Evolutionary conservation across 768 basidiomycete species (phyloP), one percentile per base, ranked within the genome.

Genomic region (Rhodotorula sphaerocarpa): DNA sequence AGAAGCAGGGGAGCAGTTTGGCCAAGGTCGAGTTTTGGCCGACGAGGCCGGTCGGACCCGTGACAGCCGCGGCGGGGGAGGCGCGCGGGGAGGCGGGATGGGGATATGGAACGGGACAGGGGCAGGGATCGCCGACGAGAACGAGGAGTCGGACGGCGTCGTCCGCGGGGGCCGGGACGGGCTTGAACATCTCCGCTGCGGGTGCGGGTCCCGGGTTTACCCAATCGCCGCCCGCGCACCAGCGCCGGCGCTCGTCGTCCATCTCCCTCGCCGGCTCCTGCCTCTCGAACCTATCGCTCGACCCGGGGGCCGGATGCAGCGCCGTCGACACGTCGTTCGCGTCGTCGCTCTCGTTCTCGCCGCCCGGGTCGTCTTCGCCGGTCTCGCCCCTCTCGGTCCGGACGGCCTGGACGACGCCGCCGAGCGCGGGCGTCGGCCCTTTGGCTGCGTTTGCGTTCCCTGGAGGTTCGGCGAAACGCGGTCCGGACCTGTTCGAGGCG

Each of bases 1-100:
- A 44, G 18, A 7, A 41, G 36, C 59, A 45, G 15, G 59, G 54
- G 12, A 60, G 34, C 21, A 31, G 46, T 11, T 18, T 67, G 43
- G 50, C 55, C 10, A 52, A 36, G 55, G 55, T 67, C 31, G 54
- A 46, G 18, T 63, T 67, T 11, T 54, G 53, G 51, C 65, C 65
- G 28, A 50, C 54, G 34, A 7, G 28, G 4, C 50, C 59, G 20
- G 23, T 10, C 21, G n/a, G 25, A 6, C n/a, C n/a, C n/a, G n/a
- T n/a, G n/a, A n/a, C n/a, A n/a, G n/a, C n/a, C n/a, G n/a, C n/a
- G n/a, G n/a, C n/a, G n/a, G n/a, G n/a, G n/a, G n/a, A n/a, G n/a
- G n/a, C n/a, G n/a, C n/a, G n/a, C n/a, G n/a, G n/a, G n/a, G n/a
- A n/a, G n/a, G n/a, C n/a, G n/a, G n/a, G n/a, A n/a, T n/a, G n/a